Base-by-base conservation (phyloP, 352 stramenopile genomes). In the Phytophthora sp. region DNA sequence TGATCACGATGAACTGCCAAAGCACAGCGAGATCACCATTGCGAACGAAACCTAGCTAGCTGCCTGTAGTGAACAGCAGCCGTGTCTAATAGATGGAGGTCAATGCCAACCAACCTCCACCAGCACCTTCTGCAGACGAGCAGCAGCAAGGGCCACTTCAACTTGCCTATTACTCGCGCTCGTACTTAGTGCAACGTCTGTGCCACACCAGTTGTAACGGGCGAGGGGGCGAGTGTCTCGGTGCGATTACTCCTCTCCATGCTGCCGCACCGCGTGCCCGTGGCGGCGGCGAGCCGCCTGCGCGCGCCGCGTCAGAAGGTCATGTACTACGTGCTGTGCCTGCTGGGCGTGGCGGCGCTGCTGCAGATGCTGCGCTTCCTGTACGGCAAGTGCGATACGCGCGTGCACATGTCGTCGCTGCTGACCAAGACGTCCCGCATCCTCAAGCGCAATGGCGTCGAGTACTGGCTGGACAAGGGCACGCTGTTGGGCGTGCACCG, bases 401-500 rank as follows among this genome's bases (percentile, higher is more conserved):
- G 84, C 39, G 59, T 54, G 54, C 77, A 85, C 49, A 92, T 92
- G 84, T 71, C 77, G 27, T 67, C 66, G 66, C 52, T 92, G 41
- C 66, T 92, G 54, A 89, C 72, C 35, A 91, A 86, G 62, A 89
- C 84, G 20, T 81, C 81, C 11, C 62, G 34, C 2, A 84, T 92
- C 34, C 66, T 92, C 21, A 72, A 89, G 54, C 68, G 59, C 48
- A 76, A 92, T 67, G 66, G 81, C 30, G 44, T 94, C 64, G 77
- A 94, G 72, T 94, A 91, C 50, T 94, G 84, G 84, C 77, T 94
- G 18, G 84, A 94, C 74, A 91, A 91, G 61, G 82, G 84, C 50
- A 91, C 84, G 45, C 67, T 94, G 3, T 61, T 92, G 13, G 82
- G 84, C 28, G 72, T 91, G 27, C 74, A 91, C 27, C 82, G 84